Conservation (phyloP, 2,329 filamentous ascomycete genomes). For the Aspergillus bombycis region DNA sequence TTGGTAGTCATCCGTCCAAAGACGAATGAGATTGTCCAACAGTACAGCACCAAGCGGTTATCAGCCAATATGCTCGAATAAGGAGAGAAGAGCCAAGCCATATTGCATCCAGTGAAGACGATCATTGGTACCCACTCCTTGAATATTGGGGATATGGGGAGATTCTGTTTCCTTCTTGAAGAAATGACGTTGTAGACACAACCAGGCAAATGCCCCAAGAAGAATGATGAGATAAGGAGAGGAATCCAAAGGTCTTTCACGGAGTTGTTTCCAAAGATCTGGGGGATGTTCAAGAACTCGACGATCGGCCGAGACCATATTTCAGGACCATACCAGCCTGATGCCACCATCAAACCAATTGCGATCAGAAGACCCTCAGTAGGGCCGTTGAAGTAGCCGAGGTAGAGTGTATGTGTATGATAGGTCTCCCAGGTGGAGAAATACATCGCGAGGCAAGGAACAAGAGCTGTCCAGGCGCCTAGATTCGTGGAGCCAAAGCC, state of each 20-base stretch:
- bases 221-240: slow-evolving; percentile 66
- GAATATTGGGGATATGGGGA: slow-evolving; percentile 80
- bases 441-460: slow-evolving; percentile 96
- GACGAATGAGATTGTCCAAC: slow-evolving; percentile 91
- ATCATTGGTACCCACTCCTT: slow-evolving; percentile 92
- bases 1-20: slow-evolving; percentile 99
- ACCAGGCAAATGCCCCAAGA: slow-evolving; percentile 78
- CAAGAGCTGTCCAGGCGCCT: slow-evolving; percentile 87
- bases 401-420: slow-evolving; percentile 94
- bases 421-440: slow-evolving; percentile 99
- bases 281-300: slow-evolving; percentile 66
- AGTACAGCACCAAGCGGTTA: slow-evolving; percentile 90
- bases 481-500: slow-evolving; percentile 81
- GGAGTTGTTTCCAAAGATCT: slow-evolving; percentile 69
- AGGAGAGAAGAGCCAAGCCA: slow-evolving; percentile 86
- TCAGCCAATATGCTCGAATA: slow-evolving; percentile 78
- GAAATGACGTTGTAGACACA: slow-evolving; percentile 84
- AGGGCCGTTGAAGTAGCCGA: slow-evolving; percentile 95
- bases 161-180: slow-evolving; percentile 71
- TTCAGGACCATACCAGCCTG: slow-evolving; percentile 82
- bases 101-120: slow-evolving; percentile 74
- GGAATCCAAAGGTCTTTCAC: slow-evolving; percentile 87
- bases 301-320: slow-evolving; percentile 82
- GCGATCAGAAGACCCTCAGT: slow-evolving; percentile 94
- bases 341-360: slow-evolving; percentile 80